Conservation (phyloP, 768 basidiomycete species). For the Mycena capillaripes region DNA sequence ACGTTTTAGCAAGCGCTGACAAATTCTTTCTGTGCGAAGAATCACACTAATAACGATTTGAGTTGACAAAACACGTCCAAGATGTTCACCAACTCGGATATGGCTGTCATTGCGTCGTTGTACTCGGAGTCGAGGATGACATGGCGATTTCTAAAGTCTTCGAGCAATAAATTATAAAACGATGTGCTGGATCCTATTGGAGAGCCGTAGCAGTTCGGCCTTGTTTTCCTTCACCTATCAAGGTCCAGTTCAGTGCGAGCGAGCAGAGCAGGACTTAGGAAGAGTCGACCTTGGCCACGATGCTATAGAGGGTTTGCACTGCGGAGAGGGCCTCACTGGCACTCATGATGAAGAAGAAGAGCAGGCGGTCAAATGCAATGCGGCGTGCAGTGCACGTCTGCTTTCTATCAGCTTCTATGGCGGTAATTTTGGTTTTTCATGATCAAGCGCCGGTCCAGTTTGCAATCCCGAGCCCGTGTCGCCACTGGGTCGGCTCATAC, state of each 20-base stretch:
- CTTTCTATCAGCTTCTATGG: too few species aligned
- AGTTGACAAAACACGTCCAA: background rate
- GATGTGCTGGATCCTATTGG: background rate
- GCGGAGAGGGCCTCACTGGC: background rate
- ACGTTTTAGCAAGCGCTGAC: background rate
- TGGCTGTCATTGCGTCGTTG: background rate
- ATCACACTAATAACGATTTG: background rate
- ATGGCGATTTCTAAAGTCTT: background rate
- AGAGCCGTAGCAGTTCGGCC: background rate
- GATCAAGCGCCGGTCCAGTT: too few species aligned
- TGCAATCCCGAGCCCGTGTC: too few species aligned
- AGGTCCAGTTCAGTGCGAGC: background rate
- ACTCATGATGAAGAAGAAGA: background rate
- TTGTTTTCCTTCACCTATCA: slow-evolving; percentile 1
- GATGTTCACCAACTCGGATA: background rate
- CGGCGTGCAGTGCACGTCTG: too few species aligned
- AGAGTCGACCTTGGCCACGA: background rate
- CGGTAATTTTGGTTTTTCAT: too few species aligned
- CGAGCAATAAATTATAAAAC: background rate
- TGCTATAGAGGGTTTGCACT: background rate
- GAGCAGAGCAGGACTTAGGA: background rate
- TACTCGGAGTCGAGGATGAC: background rate
- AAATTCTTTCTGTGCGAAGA: background rate
- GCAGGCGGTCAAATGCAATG: background rate
- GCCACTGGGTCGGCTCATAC: too few species aligned